Conservation (phyloP, 805 yeast genomes). For the Candida schatavii region DNA sequence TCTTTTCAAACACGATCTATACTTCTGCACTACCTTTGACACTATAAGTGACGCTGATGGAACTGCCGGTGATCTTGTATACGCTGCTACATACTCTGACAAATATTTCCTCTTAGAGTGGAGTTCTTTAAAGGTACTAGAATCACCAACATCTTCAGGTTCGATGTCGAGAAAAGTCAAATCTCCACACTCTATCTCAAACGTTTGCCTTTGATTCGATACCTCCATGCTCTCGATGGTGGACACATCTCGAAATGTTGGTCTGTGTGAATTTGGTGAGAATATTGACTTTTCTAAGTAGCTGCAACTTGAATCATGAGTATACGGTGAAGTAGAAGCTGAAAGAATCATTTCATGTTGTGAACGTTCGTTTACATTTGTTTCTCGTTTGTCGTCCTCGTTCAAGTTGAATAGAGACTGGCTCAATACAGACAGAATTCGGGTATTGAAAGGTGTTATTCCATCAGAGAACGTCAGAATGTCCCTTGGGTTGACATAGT, state of each 20-base stretch:
- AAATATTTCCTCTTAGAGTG: too few relatives aligned
- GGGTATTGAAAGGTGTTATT: too few relatives aligned
- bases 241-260: conserved; percentile 18
- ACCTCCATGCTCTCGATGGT: conserved; percentile 15
- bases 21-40: conserved; percentile 6
- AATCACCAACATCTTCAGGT: too few relatives aligned
- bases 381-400: neutral
- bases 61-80: neutral
- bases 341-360: neutral
- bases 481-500: neutral
- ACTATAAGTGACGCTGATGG: conserved; percentile 1
- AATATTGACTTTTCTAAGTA: conserved; percentile 22
- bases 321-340: conserved; percentile 34
- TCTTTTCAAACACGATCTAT: conserved; percentile 6
- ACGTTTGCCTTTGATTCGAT: too few relatives aligned
- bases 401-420: neutral
- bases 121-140: too few relatives aligned
- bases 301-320: conserved; percentile 77
- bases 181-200: too few relatives aligned
- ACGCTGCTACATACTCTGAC: neutral
- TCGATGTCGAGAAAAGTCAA: too few relatives aligned
- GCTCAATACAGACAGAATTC: neutral
- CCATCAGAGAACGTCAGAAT: neutral
- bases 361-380: too few relatives aligned
- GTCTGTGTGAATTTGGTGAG: conserved; percentile 26